A percentile compares a stretch with the other conserved stretches of the same genome.
Evolutionary conservation across 108 stramenopile genomes (phyloP).

Genomic region (Fragilariopsis cylindrus): DNA sequence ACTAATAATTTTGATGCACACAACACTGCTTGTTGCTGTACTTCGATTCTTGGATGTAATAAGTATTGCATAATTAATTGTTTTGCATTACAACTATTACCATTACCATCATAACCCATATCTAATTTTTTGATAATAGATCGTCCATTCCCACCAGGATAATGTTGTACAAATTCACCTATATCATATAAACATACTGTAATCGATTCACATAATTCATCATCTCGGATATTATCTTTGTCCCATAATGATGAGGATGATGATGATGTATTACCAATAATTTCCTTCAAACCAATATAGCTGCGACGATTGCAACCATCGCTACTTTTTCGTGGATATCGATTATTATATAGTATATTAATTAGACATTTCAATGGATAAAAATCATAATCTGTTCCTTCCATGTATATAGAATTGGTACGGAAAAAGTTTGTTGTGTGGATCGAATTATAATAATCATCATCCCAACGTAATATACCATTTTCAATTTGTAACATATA

Average conservation of each 20-base stretch:
- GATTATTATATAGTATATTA: conserved; percentile 46
- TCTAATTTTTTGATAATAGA: neutral
- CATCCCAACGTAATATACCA: conserved; percentile 81
- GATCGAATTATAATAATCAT: conserved; percentile 33
- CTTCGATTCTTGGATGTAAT: conserved; percentile 68
- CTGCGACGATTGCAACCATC: neutral
- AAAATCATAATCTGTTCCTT: conserved; percentile 65
- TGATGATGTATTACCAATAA: neutral
- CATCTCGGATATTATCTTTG: neutral
- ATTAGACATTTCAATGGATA: conserved; percentile 69
- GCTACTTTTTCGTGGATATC: neutral
- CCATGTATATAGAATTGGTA: conserved; percentile 63
- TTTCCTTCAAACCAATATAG: conserved; percentile 6
- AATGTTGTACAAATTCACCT: conserved; percentile 92
- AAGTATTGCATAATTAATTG: conserved; percentile 84
- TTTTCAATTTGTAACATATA: conserved; percentile 81
- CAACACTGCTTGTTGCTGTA: conserved; percentile 88
- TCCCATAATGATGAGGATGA: neutral
- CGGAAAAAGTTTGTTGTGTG: conserved; percentile 90
- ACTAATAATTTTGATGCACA: conserved; percentile 94
- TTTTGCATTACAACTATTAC: conserved; percentile 62
- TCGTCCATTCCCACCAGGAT: conserved; percentile 79
- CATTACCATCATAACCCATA: no score
- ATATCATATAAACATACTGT: conserved; percentile 93
- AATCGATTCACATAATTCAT: conserved; percentile 27